phyloP scores from a whole-genome alignment of 2,329 filamentous ascomycete genomes.

The Acarospora socialis region DNA sequence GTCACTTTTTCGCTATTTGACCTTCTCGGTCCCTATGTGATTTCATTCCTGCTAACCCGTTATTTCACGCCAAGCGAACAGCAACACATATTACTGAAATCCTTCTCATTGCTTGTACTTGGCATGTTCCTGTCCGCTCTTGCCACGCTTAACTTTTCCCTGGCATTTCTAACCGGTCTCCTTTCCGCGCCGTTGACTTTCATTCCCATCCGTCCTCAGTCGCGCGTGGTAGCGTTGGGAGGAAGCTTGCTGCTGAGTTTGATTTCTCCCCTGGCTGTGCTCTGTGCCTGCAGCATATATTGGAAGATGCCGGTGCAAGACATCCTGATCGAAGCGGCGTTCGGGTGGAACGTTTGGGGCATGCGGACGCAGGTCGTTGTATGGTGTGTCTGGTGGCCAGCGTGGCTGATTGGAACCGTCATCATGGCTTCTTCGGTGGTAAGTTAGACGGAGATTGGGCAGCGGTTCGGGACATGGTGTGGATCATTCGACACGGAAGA shows the following conservation, averaged over 20 bases:
- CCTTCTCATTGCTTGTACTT: conserved; percentile 80
- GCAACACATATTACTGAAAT: conserved; percentile 68
- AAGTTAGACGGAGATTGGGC: no score
- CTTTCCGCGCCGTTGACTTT: conserved; percentile 70
- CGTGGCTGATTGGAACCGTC: conserved; percentile 54
- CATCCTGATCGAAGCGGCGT: conserved; percentile 58
- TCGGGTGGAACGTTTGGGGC: conserved; percentile 80
- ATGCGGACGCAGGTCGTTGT: conserved; percentile 79
- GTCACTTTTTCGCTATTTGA: conserved; percentile 44
- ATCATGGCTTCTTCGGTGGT: no score
- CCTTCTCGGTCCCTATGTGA: conserved; percentile 39
- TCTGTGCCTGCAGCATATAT: conserved; percentile 36
- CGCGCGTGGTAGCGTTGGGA: conserved; percentile 3
- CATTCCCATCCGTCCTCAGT: conserved; percentile 7
- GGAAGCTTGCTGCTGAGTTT: conserved; percentile 37
- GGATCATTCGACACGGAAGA: no score
- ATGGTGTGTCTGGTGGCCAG: conserved; percentile 95
- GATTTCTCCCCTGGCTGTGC: conserved; percentile 44
- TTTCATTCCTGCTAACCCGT: conserved; percentile 41
- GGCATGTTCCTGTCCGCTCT: conserved; percentile 86
- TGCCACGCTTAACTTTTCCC: conserved; percentile 89
- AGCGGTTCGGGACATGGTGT: no score
- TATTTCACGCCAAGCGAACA: conserved; percentile 45
- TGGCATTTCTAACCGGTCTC: conserved; percentile 73
- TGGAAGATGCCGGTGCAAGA: conserved; percentile 37